These are phyloP conservation scores for Striga hermonthica DNA, from an alignment of 305 asterid genomes.

Conservation along the genomic window DNA sequence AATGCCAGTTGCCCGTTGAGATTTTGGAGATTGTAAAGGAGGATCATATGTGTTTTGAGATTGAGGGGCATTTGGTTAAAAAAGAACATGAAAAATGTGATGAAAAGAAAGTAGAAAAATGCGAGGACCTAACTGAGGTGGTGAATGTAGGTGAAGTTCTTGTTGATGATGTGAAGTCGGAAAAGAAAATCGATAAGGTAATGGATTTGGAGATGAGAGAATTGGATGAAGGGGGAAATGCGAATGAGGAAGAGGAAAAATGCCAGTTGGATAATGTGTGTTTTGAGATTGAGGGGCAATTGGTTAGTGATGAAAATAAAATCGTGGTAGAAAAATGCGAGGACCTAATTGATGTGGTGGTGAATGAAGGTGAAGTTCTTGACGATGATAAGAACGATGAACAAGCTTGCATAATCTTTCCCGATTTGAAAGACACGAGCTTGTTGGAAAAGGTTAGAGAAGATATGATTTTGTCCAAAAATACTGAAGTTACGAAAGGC, in stretches of 20 bases:
- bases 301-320: constrained; percentile 5
- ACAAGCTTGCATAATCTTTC: no score
- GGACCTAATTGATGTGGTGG: constrained; percentile 20
- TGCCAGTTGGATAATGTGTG: constrained; percentile 14
- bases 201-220: constrained; percentile 24
- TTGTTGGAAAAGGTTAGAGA: constrained; percentile 7
- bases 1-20: neutral
- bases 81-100: constrained; percentile 9
- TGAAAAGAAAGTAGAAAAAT: constrained; percentile 1
- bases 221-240: constrained; percentile 15
- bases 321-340: constrained; percentile 19
- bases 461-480: constrained; percentile 17
- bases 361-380: constrained; percentile 6
- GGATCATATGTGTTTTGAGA: constrained; percentile 21
- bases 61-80: constrained; percentile 18
- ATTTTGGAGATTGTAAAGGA: constrained; percentile 11
- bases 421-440: no score
- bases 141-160: constrained; percentile 7
- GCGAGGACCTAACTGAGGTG: constrained; percentile 19
- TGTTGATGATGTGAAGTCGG: constrained; percentile 25
- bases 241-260: constrained; percentile 23
- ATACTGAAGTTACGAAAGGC: constrained; percentile 2
- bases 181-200: constrained; percentile 1
- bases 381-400: no score
- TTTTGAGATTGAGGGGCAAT: constrained; percentile 15